Evolutionary conservation across 768 basidiomycete genomes (phyloP).

Genomic region (Tulasnella sp.): DNA sequence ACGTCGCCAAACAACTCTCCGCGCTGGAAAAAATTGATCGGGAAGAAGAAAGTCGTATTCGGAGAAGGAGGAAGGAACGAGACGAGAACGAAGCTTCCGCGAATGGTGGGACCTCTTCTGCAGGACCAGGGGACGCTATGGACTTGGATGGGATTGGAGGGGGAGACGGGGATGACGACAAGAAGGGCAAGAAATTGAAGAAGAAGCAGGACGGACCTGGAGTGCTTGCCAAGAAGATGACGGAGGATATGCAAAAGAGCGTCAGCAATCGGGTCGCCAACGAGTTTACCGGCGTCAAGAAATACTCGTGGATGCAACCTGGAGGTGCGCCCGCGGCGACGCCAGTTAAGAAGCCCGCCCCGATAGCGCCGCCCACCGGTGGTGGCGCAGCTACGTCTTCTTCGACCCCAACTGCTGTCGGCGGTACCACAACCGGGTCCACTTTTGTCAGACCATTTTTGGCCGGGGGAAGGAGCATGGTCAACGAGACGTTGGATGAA

Average conservation of each 20-base stretch:
- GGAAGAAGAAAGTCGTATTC: slow-evolving; percentile 70
- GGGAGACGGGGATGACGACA: slow-evolving; percentile 38
- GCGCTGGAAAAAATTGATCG: slow-evolving; percentile 70
- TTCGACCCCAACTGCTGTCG: slow-evolving; percentile 31
- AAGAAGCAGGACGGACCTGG: slow-evolving; percentile 78
- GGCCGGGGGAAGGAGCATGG: slow-evolving; percentile 28
- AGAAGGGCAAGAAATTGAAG: slow-evolving; percentile 59
- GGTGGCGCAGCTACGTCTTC: slow-evolving; percentile 24
- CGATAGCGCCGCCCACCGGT: slow-evolving; percentile 25
- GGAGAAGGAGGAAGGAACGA: slow-evolving; percentile 72
- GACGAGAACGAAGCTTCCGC: slow-evolving; percentile 58
- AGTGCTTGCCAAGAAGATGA: slow-evolving; percentile 81
- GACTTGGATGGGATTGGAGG: slow-evolving; percentile 26
- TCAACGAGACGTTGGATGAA: slow-evolving; percentile 47
- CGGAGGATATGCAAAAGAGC: slow-evolving; percentile 84
- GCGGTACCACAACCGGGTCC: slow-evolving; percentile 13
- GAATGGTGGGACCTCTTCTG: slow-evolving; percentile 41
- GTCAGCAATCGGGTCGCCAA: slow-evolving; percentile 85
- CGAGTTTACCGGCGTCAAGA: slow-evolving; percentile 76
- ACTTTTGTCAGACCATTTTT: slow-evolving; percentile 17
- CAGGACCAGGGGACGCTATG: slow-evolving; percentile 42
- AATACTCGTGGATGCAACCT: slow-evolving; percentile 84
- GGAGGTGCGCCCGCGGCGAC: slow-evolving; percentile 38
- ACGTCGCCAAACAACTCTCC: slow-evolving; percentile 69
- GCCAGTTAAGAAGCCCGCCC: slow-evolving; percentile 25